Conservation (phyloP, 805 yeast genomes). For the Tetrapisispora arboricola region DNA sequence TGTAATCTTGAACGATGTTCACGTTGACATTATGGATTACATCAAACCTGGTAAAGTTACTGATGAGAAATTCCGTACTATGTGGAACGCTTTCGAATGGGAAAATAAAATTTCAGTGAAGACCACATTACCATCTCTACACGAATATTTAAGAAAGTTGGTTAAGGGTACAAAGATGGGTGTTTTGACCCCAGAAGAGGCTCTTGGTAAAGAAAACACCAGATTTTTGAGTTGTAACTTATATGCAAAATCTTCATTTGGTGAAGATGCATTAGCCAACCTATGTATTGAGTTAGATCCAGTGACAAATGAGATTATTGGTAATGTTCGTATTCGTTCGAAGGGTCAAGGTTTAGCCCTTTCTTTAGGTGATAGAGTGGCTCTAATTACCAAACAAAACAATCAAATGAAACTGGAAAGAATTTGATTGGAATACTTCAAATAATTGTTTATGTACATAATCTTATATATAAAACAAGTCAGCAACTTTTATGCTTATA, state of each 20-base stretch:
- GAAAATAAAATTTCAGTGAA: slow-evolving; percentile 92
- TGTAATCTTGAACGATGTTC: slow-evolving; percentile 88
- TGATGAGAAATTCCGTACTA: slow-evolving; percentile 82
- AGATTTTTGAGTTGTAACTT: slow-evolving; percentile 84
- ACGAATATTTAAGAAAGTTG: slow-evolving; percentile 67
- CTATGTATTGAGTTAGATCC: slow-evolving; percentile 79
- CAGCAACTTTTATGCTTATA: too few relatives aligned
- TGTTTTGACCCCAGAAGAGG: slow-evolving; percentile 84
- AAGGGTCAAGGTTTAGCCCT: slow-evolving; percentile 97
- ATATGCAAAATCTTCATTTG: slow-evolving; percentile 86
- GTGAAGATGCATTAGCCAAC: slow-evolving; percentile 96
- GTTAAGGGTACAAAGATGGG: slow-evolving; percentile 80
- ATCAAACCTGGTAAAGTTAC: slow-evolving; percentile 89
- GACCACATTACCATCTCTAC: slow-evolving; percentile 53
- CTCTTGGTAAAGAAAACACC: slow-evolving; percentile 73
- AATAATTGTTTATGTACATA: neutral
- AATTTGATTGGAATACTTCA: neutral
- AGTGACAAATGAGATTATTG: slow-evolving; percentile 61
- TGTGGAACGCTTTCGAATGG: slow-evolving; percentile 99
- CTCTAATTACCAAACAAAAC: slow-evolving; percentile 60
- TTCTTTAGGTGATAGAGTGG: slow-evolving; percentile 88
- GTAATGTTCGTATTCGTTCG: slow-evolving; percentile 92
- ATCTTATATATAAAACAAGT: neutral
- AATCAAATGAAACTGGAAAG: slow-evolving; percentile 27
- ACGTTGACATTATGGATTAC: slow-evolving; percentile 94